These are phyloP conservation scores for Hericium coralloides DNA, from an alignment of 768 basidiomycete genomes.

Conservation along the genomic window DNA sequence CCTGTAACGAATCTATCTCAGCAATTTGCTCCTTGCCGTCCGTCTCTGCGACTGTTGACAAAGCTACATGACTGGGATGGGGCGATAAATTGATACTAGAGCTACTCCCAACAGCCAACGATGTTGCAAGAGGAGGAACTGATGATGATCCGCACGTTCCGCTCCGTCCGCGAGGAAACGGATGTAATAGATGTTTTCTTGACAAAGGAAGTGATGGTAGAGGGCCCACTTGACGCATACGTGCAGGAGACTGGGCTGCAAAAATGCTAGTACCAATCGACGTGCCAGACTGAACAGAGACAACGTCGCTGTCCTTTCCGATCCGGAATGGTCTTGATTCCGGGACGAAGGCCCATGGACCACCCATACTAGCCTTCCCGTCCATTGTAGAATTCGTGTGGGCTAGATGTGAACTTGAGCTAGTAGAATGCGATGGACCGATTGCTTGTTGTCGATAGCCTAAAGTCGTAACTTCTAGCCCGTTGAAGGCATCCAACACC, in stretches of 20 bases:
- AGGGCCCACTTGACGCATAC: slow-evolving; percentile 4
- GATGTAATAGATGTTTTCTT: slow-evolving; percentile 13
- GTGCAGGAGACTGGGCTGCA: slow-evolving; percentile 8
- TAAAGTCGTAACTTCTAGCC: slow-evolving; percentile 63
- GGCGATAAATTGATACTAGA: slow-evolving; percentile 43
- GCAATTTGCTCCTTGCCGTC: slow-evolving; percentile 18
- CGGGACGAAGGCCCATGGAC: slow-evolving; percentile 1
- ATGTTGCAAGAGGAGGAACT: slow-evolving; percentile 21
- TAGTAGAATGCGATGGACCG: slow-evolving; percentile 6
- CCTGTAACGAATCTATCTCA: slow-evolving; percentile 1
- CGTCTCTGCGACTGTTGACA: slow-evolving; percentile 44
- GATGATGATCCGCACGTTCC: slow-evolving; percentile 20
- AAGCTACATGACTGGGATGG: slow-evolving; percentile 39
- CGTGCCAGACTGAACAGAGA: slow-evolving; percentile 12
- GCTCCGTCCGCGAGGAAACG: slow-evolving; percentile 13
- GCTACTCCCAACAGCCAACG: slow-evolving; percentile 28
- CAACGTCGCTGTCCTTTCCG: slow-evolving; percentile 9
- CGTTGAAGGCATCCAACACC: slow-evolving; percentile 73
- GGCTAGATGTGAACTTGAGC: neutral
- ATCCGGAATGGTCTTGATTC: neutral
- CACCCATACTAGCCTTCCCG: slow-evolving; percentile 2
- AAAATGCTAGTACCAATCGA: slow-evolving; percentile 12
- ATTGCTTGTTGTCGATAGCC: slow-evolving; percentile 35
- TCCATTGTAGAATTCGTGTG: neutral
- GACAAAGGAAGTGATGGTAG: slow-evolving; percentile 9